A percentile compares a stretch with the other conserved stretches of the same genome.
Evolutionary conservation across 331 rosid species (phyloP).

Genomic region (Pyrus hybrid): DNA sequence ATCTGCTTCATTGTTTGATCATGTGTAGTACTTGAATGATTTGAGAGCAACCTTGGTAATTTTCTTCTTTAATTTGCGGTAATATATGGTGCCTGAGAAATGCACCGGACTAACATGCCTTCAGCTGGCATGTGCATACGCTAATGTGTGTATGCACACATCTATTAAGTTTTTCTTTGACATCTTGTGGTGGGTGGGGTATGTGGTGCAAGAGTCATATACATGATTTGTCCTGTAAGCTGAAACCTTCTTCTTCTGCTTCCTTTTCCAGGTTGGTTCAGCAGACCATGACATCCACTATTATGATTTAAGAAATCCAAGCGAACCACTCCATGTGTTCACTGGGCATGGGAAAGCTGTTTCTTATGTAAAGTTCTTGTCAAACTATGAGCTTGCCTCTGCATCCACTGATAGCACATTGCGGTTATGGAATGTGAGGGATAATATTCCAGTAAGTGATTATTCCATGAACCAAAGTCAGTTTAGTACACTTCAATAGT

Average conservation of each 20-base stretch:
- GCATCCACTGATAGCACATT: constrained; percentile 93
- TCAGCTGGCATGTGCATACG: neutral
- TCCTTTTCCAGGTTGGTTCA: constrained; percentile 68
- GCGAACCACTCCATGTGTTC: constrained; percentile 84
- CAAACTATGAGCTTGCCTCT: constrained; percentile 84
- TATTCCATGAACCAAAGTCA: neutral
- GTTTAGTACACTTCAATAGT: neutral
- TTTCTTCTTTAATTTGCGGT: neutral
- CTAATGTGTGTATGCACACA: neutral
- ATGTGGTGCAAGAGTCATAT: neutral
- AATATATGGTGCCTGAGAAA: neutral
- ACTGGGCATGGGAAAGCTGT: constrained; percentile 91
- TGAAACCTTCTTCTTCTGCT: neutral
- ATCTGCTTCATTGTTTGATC: constrained; percentile 12
- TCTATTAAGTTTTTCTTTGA: neutral
- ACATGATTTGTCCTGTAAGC: neutral
- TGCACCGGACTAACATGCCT: neutral
- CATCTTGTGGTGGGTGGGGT: neutral
- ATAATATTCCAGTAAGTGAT: constrained; percentile 63
- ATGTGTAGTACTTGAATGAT: constrained; percentile 9
- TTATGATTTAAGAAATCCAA: constrained; percentile 78
- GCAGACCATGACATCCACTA: constrained; percentile 97
- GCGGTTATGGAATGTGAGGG: constrained; percentile 92
- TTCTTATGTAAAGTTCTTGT: constrained; percentile 88
- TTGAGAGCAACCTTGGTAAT: constrained; percentile 14